Conservation (phyloP, 371 early-diverging fungal genomes). For the Mucor velutinosus region DNA sequence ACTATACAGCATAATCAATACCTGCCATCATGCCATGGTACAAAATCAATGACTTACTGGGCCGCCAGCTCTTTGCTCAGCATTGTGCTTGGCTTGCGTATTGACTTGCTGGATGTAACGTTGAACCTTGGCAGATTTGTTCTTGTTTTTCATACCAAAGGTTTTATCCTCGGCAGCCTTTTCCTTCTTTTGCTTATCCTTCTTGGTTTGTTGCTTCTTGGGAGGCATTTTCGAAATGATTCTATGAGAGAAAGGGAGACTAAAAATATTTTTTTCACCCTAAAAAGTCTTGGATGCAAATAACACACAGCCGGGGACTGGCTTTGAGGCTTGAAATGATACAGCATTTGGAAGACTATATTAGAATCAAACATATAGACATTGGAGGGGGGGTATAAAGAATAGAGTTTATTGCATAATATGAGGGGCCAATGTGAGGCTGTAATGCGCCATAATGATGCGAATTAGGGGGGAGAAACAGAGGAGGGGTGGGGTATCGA, state of each 20-base stretch:
- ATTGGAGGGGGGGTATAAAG: neutral
- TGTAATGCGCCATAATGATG: neutral
- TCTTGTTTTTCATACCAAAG: conserved; percentile 98
- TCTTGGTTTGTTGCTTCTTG: conserved; percentile 66
- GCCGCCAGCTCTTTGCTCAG: neutral
- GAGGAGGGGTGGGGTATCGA: neutral
- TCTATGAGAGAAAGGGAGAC: neutral
- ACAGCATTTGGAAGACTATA: neutral
- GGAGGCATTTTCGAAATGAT: conserved; percentile 70
- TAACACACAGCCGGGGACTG: neutral
- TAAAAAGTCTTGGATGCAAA: conserved; percentile 2
- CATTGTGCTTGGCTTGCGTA: conserved; percentile 74
- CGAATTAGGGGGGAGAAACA: neutral
- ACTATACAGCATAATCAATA: conserved; percentile 14
- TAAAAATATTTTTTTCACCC: conserved; percentile 6
- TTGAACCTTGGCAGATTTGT: conserved; percentile 85
- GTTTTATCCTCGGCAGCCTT: conserved; percentile 96
- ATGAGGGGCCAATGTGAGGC: neutral
- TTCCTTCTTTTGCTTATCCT: conserved; percentile 70
- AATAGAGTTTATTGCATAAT: neutral
- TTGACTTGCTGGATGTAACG: conserved; percentile 92
- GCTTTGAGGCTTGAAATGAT: neutral
- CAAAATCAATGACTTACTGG: neutral
- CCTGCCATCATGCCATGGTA: neutral
- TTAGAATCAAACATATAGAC: neutral